Base-by-base conservation (phyloP, 2,329 filamentous ascomycete genomes). In the Talaromyces sp. region DNA sequence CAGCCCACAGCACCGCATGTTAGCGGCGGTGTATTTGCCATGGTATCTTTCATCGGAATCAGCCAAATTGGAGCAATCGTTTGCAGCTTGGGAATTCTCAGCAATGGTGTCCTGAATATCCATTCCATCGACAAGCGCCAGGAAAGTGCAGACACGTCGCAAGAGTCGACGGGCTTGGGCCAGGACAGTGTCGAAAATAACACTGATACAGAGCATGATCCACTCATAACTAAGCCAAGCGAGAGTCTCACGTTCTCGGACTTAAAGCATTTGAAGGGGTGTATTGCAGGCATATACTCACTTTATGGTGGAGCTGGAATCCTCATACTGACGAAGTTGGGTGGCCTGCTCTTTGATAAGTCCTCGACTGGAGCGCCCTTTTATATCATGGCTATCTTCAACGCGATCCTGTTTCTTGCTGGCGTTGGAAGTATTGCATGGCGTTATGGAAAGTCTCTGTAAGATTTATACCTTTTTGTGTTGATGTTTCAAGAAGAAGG, bases 61-160 rank as follows among this genome's bases (percentile, higher is more conserved):
- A 96, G 92, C 72, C 95, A 99, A 78, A 98, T 99, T 67, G 95
- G 94, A 2, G 90, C 93, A 11, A 98, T 99, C 66, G 95, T 99
- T 0, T 97, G 93, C 79, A 96, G 92, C 69, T 85, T 99, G n/a
- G 93, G 91, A 0, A 87, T 95, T 0, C 84, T 99, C 2, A 92
- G 92, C 43, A 87, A 88, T 16, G 93, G 93, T 3, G 89, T 98
- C 24, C 82, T 96, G 77, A 70, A 80, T 49, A 71, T 73, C 65
- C 71, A 68, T 39, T 31, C 60, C 27, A 35, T 31, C 9, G 13
- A 45, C 3, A 27, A 47, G 19, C 57, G 24, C n/a, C 31, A 33
- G 22, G 50, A 31, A 45, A 37, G 19, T 7, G 14, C 31, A 37
- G 52, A 13, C 7, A 49, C 56, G 33, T 62, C 13, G 35, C 7